Conservation (phyloP, 352 stramenopile genomes). For the Globisporangium radiosum region DNA sequence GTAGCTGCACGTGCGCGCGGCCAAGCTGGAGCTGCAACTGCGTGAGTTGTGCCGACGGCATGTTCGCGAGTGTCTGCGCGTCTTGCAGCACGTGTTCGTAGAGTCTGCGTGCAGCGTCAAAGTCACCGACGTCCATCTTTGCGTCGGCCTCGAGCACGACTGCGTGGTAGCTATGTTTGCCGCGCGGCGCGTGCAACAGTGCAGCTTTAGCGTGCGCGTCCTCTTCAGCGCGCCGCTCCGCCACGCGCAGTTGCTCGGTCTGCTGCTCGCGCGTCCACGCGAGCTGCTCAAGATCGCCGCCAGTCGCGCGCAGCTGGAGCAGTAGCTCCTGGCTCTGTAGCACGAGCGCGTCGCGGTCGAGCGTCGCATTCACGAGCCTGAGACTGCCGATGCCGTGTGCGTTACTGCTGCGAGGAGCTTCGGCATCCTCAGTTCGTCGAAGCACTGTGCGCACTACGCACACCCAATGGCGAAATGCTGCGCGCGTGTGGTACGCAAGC, state of each 20-base stretch:
- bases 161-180: conserved; percentile 19
- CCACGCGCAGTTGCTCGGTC: conserved; percentile 2
- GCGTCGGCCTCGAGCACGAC: conserved; percentile 51
- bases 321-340: conserved; percentile 39
- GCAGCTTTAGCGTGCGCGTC: not conserved
- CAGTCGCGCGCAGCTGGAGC: conserved; percentile 32
- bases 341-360: conserved; percentile 42
- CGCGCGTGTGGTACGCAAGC: conserved; percentile 20
- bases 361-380: conserved; percentile 34
- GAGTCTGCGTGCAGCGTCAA: conserved; percentile 27
- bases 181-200: not conserved
- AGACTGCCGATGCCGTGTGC: conserved; percentile 36
- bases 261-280: conserved; percentile 39
- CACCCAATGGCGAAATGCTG: conserved; percentile 23
- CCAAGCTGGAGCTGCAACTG: conserved; percentile 36
- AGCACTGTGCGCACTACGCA: conserved; percentile 5
- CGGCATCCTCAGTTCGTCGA: not conserved
- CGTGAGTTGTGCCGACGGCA: conserved; percentile 21
- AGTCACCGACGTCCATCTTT: conserved; percentile 51
- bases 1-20: conserved; percentile 22
- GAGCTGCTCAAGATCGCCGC: conserved; percentile 27
- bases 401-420: not conserved
- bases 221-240: too few relatives aligned
- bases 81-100: conserved; percentile 35
- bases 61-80: conserved; percentile 33